A percentile compares a stretch with the other conserved stretches of the same genome.
phyloP scores from a whole-genome alignment of 2,329 filamentous ascomycete genomes.

The Hymenoscyphus fructigenus region DNA sequence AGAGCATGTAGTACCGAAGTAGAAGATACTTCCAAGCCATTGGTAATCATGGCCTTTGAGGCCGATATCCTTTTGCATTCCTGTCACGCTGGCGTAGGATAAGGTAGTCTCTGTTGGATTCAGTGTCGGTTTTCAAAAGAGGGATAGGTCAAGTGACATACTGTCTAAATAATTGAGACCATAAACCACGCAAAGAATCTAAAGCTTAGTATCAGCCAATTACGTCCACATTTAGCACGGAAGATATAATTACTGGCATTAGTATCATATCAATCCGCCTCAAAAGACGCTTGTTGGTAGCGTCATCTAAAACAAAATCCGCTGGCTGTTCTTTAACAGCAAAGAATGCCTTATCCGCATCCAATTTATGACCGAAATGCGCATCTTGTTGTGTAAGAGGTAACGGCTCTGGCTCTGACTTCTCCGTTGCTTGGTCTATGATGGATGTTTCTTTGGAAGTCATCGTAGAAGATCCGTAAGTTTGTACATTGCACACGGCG shows the following conservation, averaged over 20 bases:
- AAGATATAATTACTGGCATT: constrained; percentile 44
- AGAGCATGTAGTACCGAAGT: constrained; percentile 38
- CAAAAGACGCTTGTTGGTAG: neutral
- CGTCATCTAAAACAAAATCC: neutral
- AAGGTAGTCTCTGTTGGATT: constrained; percentile 42
- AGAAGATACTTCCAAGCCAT: constrained; percentile 48
- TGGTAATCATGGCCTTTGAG: constrained; percentile 42
- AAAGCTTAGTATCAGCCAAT: neutral
- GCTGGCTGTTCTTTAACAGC: neutral
- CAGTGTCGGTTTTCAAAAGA: neutral
- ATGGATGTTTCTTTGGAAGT: neutral
- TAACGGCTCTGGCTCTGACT: neutral
- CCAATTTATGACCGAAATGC: neutral
- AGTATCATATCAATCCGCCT: neutral
- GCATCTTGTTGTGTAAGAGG: neutral
- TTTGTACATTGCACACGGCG: too few species aligned
- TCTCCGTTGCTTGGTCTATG: neutral
- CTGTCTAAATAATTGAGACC: neutral
- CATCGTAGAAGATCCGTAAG: neutral
- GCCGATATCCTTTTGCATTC: constrained; percentile 44
- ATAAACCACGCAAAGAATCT: constrained; percentile 2
- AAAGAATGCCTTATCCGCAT: neutral
- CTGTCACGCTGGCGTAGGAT: constrained; percentile 51
- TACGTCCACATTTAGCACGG: constrained; percentile 50
- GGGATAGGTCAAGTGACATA: neutral